Percentiles rank a stretch among this genome's conserved stretches.
phyloP scores from a whole-genome alignment of 2,329 filamentous ascomycete genomes.

The Aspergillus calidoustus region DNA sequence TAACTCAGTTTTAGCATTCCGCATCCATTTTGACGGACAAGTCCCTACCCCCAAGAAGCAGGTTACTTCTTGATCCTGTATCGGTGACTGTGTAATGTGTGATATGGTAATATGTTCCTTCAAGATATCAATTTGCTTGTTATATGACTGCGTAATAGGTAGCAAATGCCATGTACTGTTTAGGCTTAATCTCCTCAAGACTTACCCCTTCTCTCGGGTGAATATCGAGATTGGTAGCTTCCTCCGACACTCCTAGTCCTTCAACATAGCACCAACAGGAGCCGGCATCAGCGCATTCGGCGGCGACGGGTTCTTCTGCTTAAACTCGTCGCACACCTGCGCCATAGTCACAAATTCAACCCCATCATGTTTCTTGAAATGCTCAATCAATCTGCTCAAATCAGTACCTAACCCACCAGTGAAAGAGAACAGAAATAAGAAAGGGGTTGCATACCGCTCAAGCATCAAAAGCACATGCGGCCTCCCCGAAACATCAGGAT shows the following conservation, averaged over 20 bases:
- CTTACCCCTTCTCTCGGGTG: too few relatives aligned
- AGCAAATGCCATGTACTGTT: constrained; percentile 1
- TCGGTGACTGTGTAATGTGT: constrained; percentile 4
- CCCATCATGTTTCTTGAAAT: constrained; percentile 66
- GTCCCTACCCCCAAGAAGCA: constrained; percentile 30
- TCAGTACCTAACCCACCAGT: constrained; percentile 7
- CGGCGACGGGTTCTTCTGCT: constrained; percentile 44
- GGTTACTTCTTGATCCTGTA: constrained; percentile 2
- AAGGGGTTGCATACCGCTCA: constrained; percentile 57
- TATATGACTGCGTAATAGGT: not conserved
- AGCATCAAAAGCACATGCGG: constrained; percentile 77
- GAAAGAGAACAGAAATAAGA: not conserved
- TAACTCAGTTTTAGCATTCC: constrained; percentile 42
- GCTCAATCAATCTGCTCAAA: constrained; percentile 61
- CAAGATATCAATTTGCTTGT: constrained; percentile 14
- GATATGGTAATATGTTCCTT: not conserved
- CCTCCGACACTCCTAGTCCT: constrained; percentile 1
- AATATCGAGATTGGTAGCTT: too few relatives aligned
- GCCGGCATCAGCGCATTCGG: constrained; percentile 32
- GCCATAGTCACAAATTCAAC: constrained; percentile 60
- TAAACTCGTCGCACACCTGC: constrained; percentile 75
- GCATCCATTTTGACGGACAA: constrained; percentile 50
- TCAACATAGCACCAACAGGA: constrained; percentile 12
- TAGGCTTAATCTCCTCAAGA: not conserved
- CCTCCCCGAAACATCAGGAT: constrained; percentile 73